Conservation (phyloP, 2,329 filamentous ascomycete genomes). For the Alternaria panax region DNA sequence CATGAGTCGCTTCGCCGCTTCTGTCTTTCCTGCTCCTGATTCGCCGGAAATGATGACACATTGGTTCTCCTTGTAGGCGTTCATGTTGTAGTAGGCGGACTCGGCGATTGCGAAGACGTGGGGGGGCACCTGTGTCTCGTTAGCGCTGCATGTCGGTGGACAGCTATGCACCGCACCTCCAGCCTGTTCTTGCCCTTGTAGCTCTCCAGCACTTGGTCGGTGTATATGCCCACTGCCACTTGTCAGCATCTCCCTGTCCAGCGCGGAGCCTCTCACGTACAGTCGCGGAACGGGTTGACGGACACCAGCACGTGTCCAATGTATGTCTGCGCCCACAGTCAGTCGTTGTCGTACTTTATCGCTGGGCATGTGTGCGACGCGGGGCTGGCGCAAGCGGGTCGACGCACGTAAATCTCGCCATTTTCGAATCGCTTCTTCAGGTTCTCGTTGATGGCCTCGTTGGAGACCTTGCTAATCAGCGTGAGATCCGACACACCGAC, state of each 20-base stretch:
- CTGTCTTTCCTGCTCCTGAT: constrained; percentile 97
- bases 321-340: constrained; percentile 71
- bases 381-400: constrained; percentile 34
- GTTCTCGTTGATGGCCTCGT: constrained; percentile 99
- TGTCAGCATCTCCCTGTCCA: constrained; percentile 47
- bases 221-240: constrained; percentile 85
- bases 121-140: constrained; percentile 69
- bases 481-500: constrained; percentile 98
- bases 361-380: constrained; percentile 22
- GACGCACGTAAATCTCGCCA: constrained; percentile 86
- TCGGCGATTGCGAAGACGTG: constrained; percentile 98
- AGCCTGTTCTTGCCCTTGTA: constrained; percentile 97
- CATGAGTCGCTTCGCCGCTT: constrained; percentile 98
- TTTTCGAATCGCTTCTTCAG: constrained; percentile 98
- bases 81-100: constrained; percentile 99
- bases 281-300: constrained; percentile 95
- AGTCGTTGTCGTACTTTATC: constrained; percentile 26
- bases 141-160: constrained; percentile 15
- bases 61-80: constrained; percentile 98
- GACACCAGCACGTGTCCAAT: constrained; percentile 99
- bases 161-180: constrained; percentile 59
- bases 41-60: constrained; percentile 99
- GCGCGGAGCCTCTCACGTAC: constrained; percentile 54
- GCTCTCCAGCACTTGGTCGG: constrained; percentile 87
- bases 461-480: constrained; percentile 96